Base-by-base conservation (phyloP, 208 protist genomes). In the Leishmania arabica region DNA sequence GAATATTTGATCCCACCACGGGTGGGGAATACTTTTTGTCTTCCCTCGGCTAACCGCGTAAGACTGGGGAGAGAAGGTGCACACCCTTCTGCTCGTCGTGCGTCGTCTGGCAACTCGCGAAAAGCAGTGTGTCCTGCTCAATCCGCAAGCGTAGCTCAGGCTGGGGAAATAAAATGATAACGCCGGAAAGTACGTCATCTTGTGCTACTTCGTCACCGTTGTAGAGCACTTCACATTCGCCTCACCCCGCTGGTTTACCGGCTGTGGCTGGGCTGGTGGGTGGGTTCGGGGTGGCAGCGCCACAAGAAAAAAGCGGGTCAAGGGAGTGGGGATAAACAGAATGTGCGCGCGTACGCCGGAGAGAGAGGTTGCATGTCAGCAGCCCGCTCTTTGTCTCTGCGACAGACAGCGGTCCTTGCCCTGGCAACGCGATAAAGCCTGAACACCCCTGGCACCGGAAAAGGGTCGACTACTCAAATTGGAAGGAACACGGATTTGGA, bases 1-100 rank as follows among this genome's bases (percentile, higher is more conserved):
- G 89, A 90, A 92, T 82, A 84, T 88, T 92, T 92, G 86, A 72
- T 75, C 73, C 84, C 83, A 78, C 82, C 89, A 86, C 78, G 83
- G 89, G 86, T 81, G 77, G 86, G 80, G 81, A 84, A 77, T 11
- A 49, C 45, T 49, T 49, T 49, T 49, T 49, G 53, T 24, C 53
- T 58, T 7, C 17, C 53, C 13, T 58, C 53, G 53, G 53, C 53
- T 58, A 58, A 17, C 45, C 45, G 45, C 45, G 53, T 24, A 3
- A 24, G 53, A 58, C 53, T 24, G 53, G 11, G 53, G 17, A 58
- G 19, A 24, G 13, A 58, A 58, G 53, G 13, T 58, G 21, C 21
- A 0, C 0, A 27, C 53, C 45, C 8, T 24, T 49, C 53, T 7
- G 53, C 19, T 17, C 19, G 53, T 24, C 53, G 53, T 58, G 53